Base-by-base conservation (phyloP, 345 rosid species). In the Pistacia vera region DNA sequence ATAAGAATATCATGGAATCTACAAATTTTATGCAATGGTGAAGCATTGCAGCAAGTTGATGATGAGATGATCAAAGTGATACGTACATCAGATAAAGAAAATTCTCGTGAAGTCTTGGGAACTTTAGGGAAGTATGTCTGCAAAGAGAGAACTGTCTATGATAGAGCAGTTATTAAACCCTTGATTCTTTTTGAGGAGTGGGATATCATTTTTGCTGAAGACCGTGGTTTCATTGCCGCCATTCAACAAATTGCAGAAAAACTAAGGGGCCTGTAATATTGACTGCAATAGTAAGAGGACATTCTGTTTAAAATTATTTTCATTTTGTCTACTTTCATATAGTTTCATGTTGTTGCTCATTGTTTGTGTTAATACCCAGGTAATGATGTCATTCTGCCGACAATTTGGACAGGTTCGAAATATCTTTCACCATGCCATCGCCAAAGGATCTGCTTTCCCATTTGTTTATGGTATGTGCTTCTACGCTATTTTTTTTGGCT, bases 141-240 rank as follows among this genome's bases (percentile, higher is more conserved):
- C 66, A 84, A 66, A 67, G 86, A 82, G 46, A 68, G 69, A 62
- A 30, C 35, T 79, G 79, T 78, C 62, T 75, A 54, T 77, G 77
- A 77, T 70, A 82, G 51, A 80, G 79, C 75, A 69, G 87, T 80
- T 77, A 68, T 86, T 74, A 92, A 87, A 81, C 86, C 91, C 68
- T 88, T 96, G 81, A 88, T 94, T 83, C 93, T 96, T 75, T 89
- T 96, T 61, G 99, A 96, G 85, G 99, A 96, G n/a, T 83, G 97
- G 71, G 98, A 96, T 82, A 79, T 96, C 76, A 71, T 77, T 75
- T 94, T 92, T 72, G 83, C 90, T 46, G 98, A 96, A 79, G 99
- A 96, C 78, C 95, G 95, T 81, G 99, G 99, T 83, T 89, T 96
- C 78, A 72, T 92, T 63, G 75, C 91, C 71, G 91, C 98, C 61